A percentile compares a stretch with the other conserved stretches of the same genome.
Conservation (phyloP, 108 stramenopile genomes). For the Skeletonema potamos region DNA sequence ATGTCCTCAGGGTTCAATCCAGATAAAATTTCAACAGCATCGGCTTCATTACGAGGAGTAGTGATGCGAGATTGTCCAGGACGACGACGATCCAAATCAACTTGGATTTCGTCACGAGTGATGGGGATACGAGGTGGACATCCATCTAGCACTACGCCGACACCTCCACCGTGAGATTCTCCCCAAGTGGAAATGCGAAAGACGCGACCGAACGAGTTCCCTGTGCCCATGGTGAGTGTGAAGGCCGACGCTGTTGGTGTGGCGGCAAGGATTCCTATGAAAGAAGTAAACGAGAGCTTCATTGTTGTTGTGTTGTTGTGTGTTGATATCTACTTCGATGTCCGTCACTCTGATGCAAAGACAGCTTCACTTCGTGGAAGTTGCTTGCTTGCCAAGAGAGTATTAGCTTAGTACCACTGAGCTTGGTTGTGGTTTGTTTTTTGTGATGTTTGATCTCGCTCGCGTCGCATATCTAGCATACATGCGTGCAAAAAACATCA, state of each 20-base stretch:
- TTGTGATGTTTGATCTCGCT: too few relatives aligned
- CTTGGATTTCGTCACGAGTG: slow-evolving; percentile 89
- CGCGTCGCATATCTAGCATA: too few relatives aligned
- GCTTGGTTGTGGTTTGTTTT: not conserved
- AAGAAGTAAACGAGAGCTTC: slow-evolving; percentile 14
- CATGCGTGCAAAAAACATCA: too few relatives aligned
- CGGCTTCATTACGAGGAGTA: slow-evolving; percentile 96
- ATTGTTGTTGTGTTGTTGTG: slow-evolving; percentile 3
- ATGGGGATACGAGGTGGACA: slow-evolving; percentile 93
- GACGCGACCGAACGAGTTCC: slow-evolving; percentile 94
- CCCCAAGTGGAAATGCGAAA: slow-evolving; percentile 99
- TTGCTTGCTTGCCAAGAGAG: too few relatives aligned
- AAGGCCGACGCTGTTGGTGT: slow-evolving; percentile 28
- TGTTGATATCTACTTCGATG: not conserved
- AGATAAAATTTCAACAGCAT: slow-evolving; percentile 92
- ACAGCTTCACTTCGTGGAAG: too few relatives aligned
- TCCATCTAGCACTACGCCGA: slow-evolving; percentile 96
- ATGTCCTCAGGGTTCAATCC: slow-evolving; percentile 85
- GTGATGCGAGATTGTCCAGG: slow-evolving; percentile 94
- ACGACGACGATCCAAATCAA: slow-evolving; percentile 92
- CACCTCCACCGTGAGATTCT: slow-evolving; percentile 97
- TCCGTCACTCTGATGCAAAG: too few relatives aligned
- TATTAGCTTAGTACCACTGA: too few relatives aligned
- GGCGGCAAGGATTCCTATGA: slow-evolving; percentile 15
- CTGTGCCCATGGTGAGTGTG: slow-evolving; percentile 84